Percentiles rank a stretch among this genome's conserved stretches.
These are phyloP conservation scores for Asterionellopsis glacialis DNA, from an alignment of 108 stramenopile genomes.

Conservation along the genomic window DNA sequence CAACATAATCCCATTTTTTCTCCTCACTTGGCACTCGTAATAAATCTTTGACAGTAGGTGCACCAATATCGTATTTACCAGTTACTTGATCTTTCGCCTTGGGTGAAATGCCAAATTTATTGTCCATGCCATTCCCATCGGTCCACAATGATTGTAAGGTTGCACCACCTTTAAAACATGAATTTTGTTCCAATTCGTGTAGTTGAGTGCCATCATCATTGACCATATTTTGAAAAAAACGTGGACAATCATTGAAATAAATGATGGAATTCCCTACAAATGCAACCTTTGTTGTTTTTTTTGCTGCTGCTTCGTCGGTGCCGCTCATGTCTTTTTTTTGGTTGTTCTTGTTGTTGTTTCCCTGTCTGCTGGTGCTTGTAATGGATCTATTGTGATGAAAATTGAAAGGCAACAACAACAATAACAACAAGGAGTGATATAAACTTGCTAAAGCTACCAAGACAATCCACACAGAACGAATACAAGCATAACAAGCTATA, in stretches of 20 bases:
- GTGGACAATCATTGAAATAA: conserved; percentile 74
- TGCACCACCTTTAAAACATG: conserved; percentile 63
- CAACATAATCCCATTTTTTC: conserved; percentile 49
- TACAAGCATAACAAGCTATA: no score
- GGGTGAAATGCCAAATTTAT: conserved; percentile 38
- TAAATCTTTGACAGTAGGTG: conserved; percentile 48
- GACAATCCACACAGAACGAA: no score
- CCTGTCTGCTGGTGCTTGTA: conserved; percentile 2
- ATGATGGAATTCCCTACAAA: conserved; percentile 71
- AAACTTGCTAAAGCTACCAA: not conserved
- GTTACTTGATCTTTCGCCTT: conserved; percentile 1
- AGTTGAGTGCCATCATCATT: not conserved
- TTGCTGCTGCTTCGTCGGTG: no score
- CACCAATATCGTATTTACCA: conserved; percentile 57
- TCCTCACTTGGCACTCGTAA: conserved; percentile 2
- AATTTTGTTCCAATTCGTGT: conserved; percentile 37
- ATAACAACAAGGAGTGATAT: not conserved
- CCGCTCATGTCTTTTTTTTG: no score
- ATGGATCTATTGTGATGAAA: not conserved
- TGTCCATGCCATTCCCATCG: conserved; percentile 63
- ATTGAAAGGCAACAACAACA: not conserved
- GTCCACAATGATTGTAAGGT: conserved; percentile 35
- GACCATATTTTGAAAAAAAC: conserved; percentile 45
- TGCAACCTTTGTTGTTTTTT: conserved; percentile 32
- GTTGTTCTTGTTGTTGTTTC: no score